phyloP scores from a whole-genome alignment of 148 eudicot genomes.

The Nepenthes mirabilis region DNA sequence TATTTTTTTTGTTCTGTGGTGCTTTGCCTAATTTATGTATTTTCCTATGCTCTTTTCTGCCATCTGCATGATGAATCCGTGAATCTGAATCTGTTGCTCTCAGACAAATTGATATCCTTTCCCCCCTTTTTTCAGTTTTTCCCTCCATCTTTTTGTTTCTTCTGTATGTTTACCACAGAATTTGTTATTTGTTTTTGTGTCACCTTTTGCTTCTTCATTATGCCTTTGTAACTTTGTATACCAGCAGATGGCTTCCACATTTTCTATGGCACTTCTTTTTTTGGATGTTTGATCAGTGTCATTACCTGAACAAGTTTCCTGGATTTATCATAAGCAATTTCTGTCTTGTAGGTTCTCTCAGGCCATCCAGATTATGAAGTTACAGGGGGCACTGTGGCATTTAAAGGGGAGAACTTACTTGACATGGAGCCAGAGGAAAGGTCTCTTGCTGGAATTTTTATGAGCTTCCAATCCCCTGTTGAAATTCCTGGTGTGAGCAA shows the following conservation, averaged over 20 bases:
- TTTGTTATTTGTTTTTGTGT: too few species aligned
- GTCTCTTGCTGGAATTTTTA: slow-evolving; percentile 80
- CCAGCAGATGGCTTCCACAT: too few species aligned
- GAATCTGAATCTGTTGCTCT: neutral
- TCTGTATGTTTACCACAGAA: too few species aligned
- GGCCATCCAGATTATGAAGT: slow-evolving; percentile 98
- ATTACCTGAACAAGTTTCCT: neutral
- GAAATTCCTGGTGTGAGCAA: slow-evolving; percentile 98
- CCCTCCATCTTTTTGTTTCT: too few species aligned
- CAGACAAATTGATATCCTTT: too few species aligned
- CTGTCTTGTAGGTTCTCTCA: slow-evolving; percentile 59
- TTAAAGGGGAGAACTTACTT: slow-evolving; percentile 83
- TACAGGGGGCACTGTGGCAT: slow-evolving; percentile 65
- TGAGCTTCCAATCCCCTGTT: slow-evolving; percentile 98
- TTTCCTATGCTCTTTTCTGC: neutral
- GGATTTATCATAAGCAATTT: slow-evolving; percentile 1
- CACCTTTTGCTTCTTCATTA: too few species aligned
- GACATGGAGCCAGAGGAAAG: slow-evolving; percentile 97
- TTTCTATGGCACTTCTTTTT: too few species aligned
- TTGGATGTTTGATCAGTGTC: too few species aligned
- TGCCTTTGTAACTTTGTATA: too few species aligned
- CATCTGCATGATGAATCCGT: neutral
- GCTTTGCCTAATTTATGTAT: neutral
- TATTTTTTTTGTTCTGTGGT: neutral
- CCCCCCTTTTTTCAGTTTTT: too few species aligned